These are phyloP conservation scores for Citrus mangshanensis DNA, from an alignment of 345 rosid species.

Conservation along the genomic window DNA sequence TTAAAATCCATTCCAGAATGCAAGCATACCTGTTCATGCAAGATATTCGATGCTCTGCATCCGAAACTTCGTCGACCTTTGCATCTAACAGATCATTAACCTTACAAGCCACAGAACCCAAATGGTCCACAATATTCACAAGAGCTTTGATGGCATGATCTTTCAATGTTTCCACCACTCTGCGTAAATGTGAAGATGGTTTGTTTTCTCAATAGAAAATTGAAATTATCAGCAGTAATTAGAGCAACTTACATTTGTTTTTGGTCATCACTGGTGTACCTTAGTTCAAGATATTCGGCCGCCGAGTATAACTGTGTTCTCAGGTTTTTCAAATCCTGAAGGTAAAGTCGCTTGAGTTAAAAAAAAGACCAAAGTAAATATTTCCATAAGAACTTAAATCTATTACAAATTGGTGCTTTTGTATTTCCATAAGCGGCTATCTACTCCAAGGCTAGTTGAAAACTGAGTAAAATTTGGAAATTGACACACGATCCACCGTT, in stretches of 20 bases:
- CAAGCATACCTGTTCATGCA: slow-evolving; percentile 74
- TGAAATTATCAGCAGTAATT: not conserved
- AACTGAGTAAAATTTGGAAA: not conserved
- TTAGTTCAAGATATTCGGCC: slow-evolving; percentile 83
- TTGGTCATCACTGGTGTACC: slow-evolving; percentile 74
- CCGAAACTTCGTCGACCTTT: slow-evolving; percentile 82
- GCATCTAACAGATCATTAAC: slow-evolving; percentile 78
- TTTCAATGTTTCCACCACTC: slow-evolving; percentile 86
- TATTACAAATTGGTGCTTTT: not conserved
- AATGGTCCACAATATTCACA: slow-evolving; percentile 89
- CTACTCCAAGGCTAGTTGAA: not conserved
- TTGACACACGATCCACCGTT: not conserved
- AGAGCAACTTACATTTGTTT: slow-evolving; percentile 64
- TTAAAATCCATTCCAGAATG: too few relatives aligned
- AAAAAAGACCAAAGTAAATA: not conserved
- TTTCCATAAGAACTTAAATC: not conserved
- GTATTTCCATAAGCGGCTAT: not conserved
- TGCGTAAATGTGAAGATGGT: slow-evolving; percentile 27
- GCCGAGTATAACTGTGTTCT: slow-evolving; percentile 59
- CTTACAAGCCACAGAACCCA: slow-evolving; percentile 84
- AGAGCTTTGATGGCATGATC: slow-evolving; percentile 71
- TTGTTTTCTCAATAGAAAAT: not conserved
- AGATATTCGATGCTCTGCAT: slow-evolving; percentile 60
- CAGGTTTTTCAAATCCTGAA: slow-evolving; percentile 73
- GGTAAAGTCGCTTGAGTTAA: not conserved